Base-by-base conservation (phyloP, 768 basidiomycete genomes). In the Pluteus cervinus region DNA sequence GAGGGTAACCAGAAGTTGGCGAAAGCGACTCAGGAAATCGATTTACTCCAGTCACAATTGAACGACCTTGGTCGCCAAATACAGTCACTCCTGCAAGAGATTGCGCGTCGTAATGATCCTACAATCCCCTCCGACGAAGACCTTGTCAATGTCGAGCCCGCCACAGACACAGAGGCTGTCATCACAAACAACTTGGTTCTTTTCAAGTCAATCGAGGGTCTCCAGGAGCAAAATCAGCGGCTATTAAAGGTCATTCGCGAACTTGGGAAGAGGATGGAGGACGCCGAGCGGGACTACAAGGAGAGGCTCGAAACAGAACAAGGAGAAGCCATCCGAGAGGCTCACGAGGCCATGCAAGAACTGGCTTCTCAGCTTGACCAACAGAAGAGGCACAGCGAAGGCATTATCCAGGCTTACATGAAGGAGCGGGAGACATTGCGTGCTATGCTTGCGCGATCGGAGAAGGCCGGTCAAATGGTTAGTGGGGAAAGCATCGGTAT, bases 201-300 rank as follows among this genome's bases (percentile, higher is more conserved):
- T 23, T 98, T 91, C 78, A 71, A 72, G 29, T 85, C 81, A 0
- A 74, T 97, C 36, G 71, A 75, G 10, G 68, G 73, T 9, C 63
- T 99, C n/a, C 92, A 97, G 52, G 75, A 81, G 28, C 92, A 94
- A 62, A 98, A 98, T 55, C 84, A 88, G 65, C 86, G 85, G 48
- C 63, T 97, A 16, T 66, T 98, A 32, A 80, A 75, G 57, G 79
- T 94, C 46, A 81, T 84, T 9, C 71, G 93, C 12, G 85, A 87
- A 39, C 69, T 98, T 25, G 90, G 86, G 4, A 61, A 70, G 24
- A 83, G 86, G 66, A 75, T 97, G 72, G 96, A 98, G 61, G 67
- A 67, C 4, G 84, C 86, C 48, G 90, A 94, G 59, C 71, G 68
- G 45, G 86, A 88, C 17, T 83, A 85, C 46, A 72, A 73, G 29